A percentile compares a stretch with the other conserved stretches of the same genome.
Conservation (phyloP, 352 stramenopile species). For the Synura sp. region DNA sequence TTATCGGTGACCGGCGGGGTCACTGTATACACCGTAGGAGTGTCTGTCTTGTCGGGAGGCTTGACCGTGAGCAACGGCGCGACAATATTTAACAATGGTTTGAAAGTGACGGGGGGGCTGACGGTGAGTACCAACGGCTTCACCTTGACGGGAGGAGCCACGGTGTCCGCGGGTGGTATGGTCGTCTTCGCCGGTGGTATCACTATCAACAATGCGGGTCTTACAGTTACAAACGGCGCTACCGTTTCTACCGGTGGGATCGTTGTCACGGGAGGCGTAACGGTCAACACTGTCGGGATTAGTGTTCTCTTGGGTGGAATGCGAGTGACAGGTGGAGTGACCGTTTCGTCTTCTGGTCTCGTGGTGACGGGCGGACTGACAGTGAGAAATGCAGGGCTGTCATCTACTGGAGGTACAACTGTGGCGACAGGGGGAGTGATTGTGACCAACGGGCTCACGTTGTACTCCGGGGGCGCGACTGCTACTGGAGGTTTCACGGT, state of each 20-base stretch:
- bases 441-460: neutral
- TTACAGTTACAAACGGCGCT: neutral
- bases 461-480: neutral
- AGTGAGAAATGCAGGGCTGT: neutral
- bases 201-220: neutral
- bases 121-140: neutral
- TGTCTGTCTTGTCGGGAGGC: neutral
- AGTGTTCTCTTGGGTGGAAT: neutral
- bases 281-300: neutral
- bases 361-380: neutral
- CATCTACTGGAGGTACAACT: neutral
- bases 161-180: neutral
- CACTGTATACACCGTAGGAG: neutral
- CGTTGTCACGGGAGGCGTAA: neutral
- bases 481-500: neutral
- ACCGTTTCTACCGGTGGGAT: conserved; percentile 8
- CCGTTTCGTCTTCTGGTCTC: neutral
- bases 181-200: conserved; percentile 3
- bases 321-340: neutral
- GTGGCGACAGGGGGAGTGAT: neutral
- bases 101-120: neutral
- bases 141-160: neutral
- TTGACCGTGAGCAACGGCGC: neutral
- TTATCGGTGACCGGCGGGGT: neutral
- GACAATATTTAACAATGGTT: neutral